A percentile compares a stretch with the other conserved stretches of the same genome.
These are phyloP conservation scores for Gossypium laxum DNA, from an alignment of 441 rosid genomes.

Conservation along the genomic window DNA sequence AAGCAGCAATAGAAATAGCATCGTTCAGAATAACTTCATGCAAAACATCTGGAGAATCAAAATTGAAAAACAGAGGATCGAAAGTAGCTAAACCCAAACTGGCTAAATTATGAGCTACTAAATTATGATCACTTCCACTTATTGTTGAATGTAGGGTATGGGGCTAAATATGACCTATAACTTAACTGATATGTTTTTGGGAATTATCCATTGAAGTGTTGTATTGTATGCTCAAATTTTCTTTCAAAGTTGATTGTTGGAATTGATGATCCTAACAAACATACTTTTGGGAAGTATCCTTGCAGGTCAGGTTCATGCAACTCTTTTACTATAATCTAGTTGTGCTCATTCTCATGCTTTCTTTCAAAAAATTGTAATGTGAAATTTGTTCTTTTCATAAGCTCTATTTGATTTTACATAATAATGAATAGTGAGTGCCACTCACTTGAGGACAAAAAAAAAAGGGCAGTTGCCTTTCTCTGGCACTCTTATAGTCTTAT, in stretches of 20 bases:
- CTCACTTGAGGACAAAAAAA: not conserved
- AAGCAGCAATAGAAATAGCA: too few species aligned
- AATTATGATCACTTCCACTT: not conserved
- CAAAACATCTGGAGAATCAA: too few species aligned
- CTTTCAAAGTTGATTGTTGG: slow-evolving; percentile 3
- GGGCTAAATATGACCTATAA: not conserved
- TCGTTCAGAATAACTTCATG: too few species aligned
- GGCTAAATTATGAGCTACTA: not conserved
- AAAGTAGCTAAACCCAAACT: too few species aligned
- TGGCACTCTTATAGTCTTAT: not conserved
- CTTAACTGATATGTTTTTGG: not conserved
- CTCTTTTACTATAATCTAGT: not conserved
- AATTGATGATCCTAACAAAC: not conserved
- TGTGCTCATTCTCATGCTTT: not conserved
- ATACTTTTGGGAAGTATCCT: not conserved
- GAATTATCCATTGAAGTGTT: not conserved
- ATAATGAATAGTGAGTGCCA: not conserved
- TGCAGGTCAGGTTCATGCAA: not conserved
- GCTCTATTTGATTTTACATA: not conserved
- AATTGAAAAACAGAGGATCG: too few species aligned
- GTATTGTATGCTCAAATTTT: not conserved
- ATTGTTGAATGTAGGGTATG: slow-evolving; percentile 3
- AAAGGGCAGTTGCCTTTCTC: not conserved
- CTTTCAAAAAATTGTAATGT: not conserved
- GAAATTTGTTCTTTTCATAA: not conserved